Evolutionary conservation across 2,329 filamentous ascomycete species (phyloP).

Genomic region (Aspergillus sp.): DNA sequence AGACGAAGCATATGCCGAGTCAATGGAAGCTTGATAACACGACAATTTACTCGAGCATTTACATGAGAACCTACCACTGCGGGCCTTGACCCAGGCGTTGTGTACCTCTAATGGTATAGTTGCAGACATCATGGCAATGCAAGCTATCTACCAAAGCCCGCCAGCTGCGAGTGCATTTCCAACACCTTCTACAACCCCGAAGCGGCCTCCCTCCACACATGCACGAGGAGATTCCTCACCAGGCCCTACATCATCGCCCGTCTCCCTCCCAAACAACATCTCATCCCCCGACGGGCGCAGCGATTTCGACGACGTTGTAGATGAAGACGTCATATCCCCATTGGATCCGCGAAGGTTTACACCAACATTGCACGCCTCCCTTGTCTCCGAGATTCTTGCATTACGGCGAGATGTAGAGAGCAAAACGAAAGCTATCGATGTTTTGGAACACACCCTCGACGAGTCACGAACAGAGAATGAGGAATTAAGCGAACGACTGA

Average conservation of each 20-base stretch:
- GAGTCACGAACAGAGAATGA: conserved; percentile 73
- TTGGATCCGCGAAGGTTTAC: conserved; percentile 92
- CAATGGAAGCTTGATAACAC: conserved; percentile 11
- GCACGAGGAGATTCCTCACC: conserved; percentile 54
- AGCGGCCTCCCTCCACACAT: conserved; percentile 22
- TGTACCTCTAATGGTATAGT: conserved; percentile 7
- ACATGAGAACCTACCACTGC: neutral
- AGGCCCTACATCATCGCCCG: conserved; percentile 55
- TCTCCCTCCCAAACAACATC: conserved; percentile 51
- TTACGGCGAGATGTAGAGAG: conserved; percentile 87
- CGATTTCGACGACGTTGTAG: conserved; percentile 36
- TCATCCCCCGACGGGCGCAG: conserved; percentile 39
- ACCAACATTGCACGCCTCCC: conserved; percentile 86
- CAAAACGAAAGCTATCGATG: conserved; percentile 82
- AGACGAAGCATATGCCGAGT: conserved; percentile 5
- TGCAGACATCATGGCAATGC: conserved; percentile 28
- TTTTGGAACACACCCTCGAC: conserved; percentile 74
- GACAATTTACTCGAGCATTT: neutral
- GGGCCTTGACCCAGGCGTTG: conserved; percentile 5
- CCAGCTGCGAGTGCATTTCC: conserved; percentile 62
- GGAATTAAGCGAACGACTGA: conserved; percentile 60
- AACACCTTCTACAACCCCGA: conserved; percentile 68
- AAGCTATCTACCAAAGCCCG: conserved; percentile 53
- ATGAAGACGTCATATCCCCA: conserved; percentile 68
- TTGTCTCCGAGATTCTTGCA: conserved; percentile 90